Percentiles rank a stretch among this genome's conserved stretches.
Evolutionary conservation across 495 filamentous ascomycete genomes (phyloP).

Genomic region (Baudoinia panamericana): DNA sequence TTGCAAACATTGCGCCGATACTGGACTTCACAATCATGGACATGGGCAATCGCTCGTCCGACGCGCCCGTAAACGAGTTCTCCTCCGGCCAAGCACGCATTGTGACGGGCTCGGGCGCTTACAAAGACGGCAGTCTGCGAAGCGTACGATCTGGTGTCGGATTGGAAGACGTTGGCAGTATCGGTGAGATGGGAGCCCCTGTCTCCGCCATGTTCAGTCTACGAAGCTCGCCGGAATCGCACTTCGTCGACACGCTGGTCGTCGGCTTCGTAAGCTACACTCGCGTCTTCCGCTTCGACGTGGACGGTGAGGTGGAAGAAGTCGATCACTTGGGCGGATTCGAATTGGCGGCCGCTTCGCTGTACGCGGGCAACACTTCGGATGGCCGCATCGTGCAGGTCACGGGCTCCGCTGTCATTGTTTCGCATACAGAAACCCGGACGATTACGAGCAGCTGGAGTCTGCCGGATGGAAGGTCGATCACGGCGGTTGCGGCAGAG

Average conservation of each 20-base stretch:
- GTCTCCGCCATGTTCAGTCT: conserved; percentile 58
- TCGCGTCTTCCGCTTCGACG: conserved; percentile 63
- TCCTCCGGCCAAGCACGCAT: conserved; percentile 91
- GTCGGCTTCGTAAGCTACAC: conserved; percentile 78
- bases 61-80: conserved; percentile 70
- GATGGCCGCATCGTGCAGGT: conserved; percentile 45
- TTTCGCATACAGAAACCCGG: conserved; percentile 58
- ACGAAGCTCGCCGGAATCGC: conserved; percentile 35
- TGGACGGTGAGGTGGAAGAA: conserved; percentile 73
- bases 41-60: conserved; percentile 67
- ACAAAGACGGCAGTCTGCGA: conserved; percentile 69
- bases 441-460: conserved; percentile 57
- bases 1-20: conserved; percentile 79
- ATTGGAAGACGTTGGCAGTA: conserved; percentile 70
- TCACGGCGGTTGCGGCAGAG: conserved; percentile 70
- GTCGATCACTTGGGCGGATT: conserved; percentile 60
- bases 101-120: conserved; percentile 81
- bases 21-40: conserved; percentile 93
- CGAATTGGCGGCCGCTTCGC: conserved; percentile 53
- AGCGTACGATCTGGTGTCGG: conserved; percentile 90
- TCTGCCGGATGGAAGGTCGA: conserved; percentile 40
- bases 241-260: conserved; percentile 54
- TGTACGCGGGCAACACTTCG: conserved; percentile 52
- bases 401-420: conserved; percentile 46
- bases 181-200: conserved; percentile 60